Conservation (phyloP, 1,284 basidiomycete species). For the Dichomitus squalens region DNA sequence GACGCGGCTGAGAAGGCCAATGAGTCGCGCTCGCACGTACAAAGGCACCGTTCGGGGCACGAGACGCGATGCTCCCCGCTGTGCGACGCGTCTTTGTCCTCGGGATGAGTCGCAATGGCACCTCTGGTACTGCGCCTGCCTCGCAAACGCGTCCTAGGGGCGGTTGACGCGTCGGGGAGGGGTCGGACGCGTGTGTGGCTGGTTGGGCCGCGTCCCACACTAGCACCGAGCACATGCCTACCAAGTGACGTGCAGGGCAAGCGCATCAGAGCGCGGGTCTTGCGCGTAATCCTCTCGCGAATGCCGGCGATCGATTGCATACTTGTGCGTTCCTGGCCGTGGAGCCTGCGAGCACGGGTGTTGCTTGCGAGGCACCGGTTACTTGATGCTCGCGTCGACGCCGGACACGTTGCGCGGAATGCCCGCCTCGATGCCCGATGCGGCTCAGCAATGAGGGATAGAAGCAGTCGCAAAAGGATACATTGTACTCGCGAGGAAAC, state of each 20-base stretch:
- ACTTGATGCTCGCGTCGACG: slow-evolving; percentile 5
- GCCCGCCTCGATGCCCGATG: background rate
- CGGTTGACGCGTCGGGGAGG: slow-evolving; percentile 17
- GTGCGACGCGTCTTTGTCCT: slow-evolving; percentile 9
- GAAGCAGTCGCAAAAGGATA: slow-evolving; percentile 15
- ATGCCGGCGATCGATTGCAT: slow-evolving; percentile 11
- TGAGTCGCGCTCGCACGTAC: slow-evolving; percentile 11
- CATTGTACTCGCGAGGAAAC: slow-evolving; percentile 19
- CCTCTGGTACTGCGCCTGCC: background rate
- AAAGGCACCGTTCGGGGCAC: slow-evolving; percentile 1
- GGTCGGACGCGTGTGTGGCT: slow-evolving; percentile 27
- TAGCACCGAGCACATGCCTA: slow-evolving; percentile 16
- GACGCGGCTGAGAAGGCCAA: slow-evolving; percentile 4
- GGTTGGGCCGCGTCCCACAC: too few species aligned
- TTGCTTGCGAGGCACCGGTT: slow-evolving; percentile 7
- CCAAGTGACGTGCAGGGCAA: slow-evolving; percentile 16
- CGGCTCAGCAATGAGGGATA: slow-evolving; percentile 8
- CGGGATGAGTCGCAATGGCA: background rate
- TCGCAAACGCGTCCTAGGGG: slow-evolving; percentile 8
- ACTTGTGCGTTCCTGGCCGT: slow-evolving; percentile 13
- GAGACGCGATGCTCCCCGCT: slow-evolving; percentile 4
- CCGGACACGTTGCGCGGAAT: background rate
- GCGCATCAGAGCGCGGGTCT: slow-evolving; percentile 21
- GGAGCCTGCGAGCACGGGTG: slow-evolving; percentile 10
- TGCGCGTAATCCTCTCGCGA: slow-evolving; percentile 12